Base-by-base conservation (phyloP, 2,329 filamentous ascomycete genomes). In the Cladophialophora carrionii region DNA sequence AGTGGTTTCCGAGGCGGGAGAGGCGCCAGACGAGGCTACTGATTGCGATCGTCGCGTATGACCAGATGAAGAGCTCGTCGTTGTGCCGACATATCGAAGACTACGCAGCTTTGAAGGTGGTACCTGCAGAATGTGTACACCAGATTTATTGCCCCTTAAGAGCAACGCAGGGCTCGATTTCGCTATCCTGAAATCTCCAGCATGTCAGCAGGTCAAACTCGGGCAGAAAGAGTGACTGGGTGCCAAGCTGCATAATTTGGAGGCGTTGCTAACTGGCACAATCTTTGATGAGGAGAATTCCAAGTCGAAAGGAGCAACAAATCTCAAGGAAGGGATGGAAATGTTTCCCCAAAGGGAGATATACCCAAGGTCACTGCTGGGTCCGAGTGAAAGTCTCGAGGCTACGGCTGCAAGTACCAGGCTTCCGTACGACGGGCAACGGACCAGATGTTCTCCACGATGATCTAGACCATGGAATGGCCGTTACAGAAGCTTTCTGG, bases 1-100 rank as follows among this genome's bases (percentile, higher is more conserved):
- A 76, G 78, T 71, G 78, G 79, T 63, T 76, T 76, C 57, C 76
- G 77, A 34, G 75, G 77, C 55, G 70, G 70, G 55, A 62, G 67
- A 60, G 64, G 67, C 29, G 62, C 55, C 8, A 64, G 67, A 57
- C 61, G 67, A 57, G 63, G 64, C 5, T 63, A 61, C 46, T 69
- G 67, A 68, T 26, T 8, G 8, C 37, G n/a, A 20, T n/a, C 14
- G 1, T n/a, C 17, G 17, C 5, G 7, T 43, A 8, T 43, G 37
- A 43, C 37, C 3, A n/a, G 37, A 43, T n/a, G 37, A 43, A n/a
- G 5, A 43, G 17, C n/a, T 43, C 6, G 37, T 43, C n/a, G 37
- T 43, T n/a, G 12, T 6, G 37, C 37, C 37, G 37, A 43, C 37
- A 43, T 3, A 7, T 8, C 37, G 10, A n/a, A 43, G 37, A 17